phyloP scores from a whole-genome alignment of 2,329 filamentous ascomycete genomes.

The Fusarium sp. region DNA sequence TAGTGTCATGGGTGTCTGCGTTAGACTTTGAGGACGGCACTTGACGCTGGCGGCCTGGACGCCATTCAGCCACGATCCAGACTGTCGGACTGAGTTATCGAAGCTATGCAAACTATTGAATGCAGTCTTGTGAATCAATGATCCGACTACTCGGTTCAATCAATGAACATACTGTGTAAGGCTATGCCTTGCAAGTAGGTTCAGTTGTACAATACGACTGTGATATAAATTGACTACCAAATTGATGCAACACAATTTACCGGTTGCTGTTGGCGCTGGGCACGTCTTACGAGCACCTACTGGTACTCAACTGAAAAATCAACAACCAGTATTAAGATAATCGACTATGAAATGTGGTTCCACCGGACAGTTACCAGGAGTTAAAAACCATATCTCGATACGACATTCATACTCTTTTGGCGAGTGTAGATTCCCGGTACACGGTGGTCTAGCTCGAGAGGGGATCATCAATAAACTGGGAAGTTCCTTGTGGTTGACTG shows the following conservation, averaged over 20 bases:
- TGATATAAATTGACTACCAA: background rate
- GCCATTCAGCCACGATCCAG: slow-evolving; percentile 31
- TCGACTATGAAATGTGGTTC: background rate
- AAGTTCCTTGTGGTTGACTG: slow-evolving; percentile 22
- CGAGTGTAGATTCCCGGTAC: background rate
- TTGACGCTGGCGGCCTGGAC: slow-evolving; percentile 20
- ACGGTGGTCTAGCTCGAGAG: background rate
- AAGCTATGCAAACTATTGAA: slow-evolving; percentile 17
- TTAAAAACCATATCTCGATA: slow-evolving; percentile 15
- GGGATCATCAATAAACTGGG: slow-evolving; percentile 16
- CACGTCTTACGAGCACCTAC: slow-evolving; percentile 5
- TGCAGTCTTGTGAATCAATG: slow-evolving; percentile 12
- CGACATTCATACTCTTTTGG: background rate
- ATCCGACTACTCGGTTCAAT: slow-evolving; percentile 16
- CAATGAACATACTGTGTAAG: slow-evolving; percentile 5
- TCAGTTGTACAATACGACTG: background rate
- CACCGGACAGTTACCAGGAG: slow-evolving; percentile 4
- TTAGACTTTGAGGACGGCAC: slow-evolving; percentile 22
- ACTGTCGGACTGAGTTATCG: slow-evolving; percentile 29
- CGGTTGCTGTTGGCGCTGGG: background rate
- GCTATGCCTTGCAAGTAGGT: background rate
- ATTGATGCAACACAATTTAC: background rate
- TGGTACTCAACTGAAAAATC: background rate
- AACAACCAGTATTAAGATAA: slow-evolving; percentile 11
- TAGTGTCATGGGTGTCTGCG: slow-evolving; percentile 7